Base-by-base conservation (phyloP, 1,284 basidiomycete genomes). In the Pseudomicrostroma phylloplanum region DNA sequence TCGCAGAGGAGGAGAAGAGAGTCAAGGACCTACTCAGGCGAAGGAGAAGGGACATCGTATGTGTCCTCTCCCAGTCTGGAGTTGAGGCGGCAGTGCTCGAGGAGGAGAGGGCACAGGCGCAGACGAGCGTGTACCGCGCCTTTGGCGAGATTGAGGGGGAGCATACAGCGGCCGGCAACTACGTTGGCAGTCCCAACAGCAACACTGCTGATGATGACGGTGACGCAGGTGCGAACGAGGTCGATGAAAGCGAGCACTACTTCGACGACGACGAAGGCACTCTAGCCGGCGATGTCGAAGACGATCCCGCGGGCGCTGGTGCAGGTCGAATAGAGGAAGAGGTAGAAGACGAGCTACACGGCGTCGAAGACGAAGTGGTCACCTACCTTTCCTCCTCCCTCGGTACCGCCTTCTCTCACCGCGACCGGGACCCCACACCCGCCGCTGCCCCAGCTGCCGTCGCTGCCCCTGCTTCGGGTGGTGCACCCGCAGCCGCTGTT, bases 191-290 rank as follows among this genome's bases (percentile, higher is more conserved):
- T 48, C 43, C 17, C 51, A 25, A 6, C 17, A 15, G 51, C 17
- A 54, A 54, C 41, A n/a, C 41, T 48, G 43, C 43, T 17, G 21
- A 13, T 48, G 43, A 4, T 54, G 21, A 6, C 2, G 51, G 21
- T 6, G 13, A 8, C 6, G 51, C 13, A 21, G 6, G 6, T 54
- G 21, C 6, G 13, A n/a, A n/a, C n/a, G 21, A 54, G 17, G 21
- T 8, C 4, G 15, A 54, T 8, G 36, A 56, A 4, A 6, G 26
- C 13, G 51, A 25, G 3, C 7, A 21, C 13, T 23, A 15, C 51
- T 54, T 54, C 7, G 51, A 55, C 30, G 36, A 56, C 40, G 51
- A 54, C 21, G 51, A 25, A 25, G 21, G 21, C 13, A 54, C 51
- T 13, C 25, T 54, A 13, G 51, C 51, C 13, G 51, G 51, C 51